Evolutionary conservation across 2,329 filamentous ascomycete species (phyloP).

Genomic region (Pseudocercospora cruenta): DNA sequence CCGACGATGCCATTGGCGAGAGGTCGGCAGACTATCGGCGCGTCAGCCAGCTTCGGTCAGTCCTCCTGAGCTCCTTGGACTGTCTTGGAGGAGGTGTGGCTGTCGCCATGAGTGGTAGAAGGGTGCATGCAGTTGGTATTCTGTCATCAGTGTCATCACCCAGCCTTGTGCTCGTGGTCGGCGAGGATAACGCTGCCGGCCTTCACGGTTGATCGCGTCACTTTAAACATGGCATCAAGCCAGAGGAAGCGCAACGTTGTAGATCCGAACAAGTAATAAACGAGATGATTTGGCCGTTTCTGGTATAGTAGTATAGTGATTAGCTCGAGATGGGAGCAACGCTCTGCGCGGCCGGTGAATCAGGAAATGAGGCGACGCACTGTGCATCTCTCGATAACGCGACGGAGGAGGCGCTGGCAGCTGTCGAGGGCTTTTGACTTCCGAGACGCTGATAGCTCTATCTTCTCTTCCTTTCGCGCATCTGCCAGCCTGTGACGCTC

Average conservation of each 20-base stretch:
- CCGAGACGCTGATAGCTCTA: neutral
- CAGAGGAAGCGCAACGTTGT: neutral
- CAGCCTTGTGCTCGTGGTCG: slow-evolving; percentile 2
- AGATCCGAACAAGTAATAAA: neutral
- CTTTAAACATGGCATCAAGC: neutral
- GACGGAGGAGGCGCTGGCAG: neutral
- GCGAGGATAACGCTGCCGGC: neutral
- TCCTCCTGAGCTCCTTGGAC: neutral
- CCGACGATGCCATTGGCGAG: slow-evolving; percentile 11
- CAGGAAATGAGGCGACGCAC: slow-evolving; percentile 1
- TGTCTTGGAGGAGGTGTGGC: neutral
- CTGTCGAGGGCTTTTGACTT: neutral
- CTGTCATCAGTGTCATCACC: neutral
- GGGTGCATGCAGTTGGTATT: neutral
- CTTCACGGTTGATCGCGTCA: neutral
- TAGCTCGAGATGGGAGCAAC: slow-evolving; percentile 4
- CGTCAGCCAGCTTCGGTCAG: neutral
- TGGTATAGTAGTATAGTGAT: neutral
- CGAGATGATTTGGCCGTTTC: slow-evolving; percentile 1
- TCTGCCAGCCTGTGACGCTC: neutral
- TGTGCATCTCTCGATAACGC: slow-evolving; percentile 1
- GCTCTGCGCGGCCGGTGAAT: neutral
- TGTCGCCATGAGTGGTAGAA: neutral
- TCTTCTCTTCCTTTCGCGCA: neutral
- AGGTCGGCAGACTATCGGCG: slow-evolving; percentile 7